These are phyloP conservation scores for Zasmidium angulare DNA, from an alignment of 2,329 filamentous ascomycete species.

Conservation along the genomic window DNA sequence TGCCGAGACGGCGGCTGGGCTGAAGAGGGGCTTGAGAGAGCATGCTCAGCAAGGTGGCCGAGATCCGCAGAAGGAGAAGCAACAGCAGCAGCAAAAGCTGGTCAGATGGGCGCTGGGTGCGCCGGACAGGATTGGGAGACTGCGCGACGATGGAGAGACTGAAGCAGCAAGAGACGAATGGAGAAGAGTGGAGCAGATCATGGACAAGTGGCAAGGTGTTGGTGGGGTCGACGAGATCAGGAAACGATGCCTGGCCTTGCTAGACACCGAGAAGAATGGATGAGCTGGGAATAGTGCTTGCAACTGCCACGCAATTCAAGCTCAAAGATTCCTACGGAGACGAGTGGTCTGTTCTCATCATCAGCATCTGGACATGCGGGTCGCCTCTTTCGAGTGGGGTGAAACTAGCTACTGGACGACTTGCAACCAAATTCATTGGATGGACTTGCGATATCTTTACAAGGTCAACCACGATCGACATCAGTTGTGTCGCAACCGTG, in stretches of 20 bases:
- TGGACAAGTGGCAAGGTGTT: slow-evolving; percentile 47
- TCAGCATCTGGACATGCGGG: too few relatives aligned
- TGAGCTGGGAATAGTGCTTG: too few relatives aligned
- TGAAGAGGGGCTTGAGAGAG: slow-evolving; percentile 41
- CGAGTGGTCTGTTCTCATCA: too few relatives aligned
- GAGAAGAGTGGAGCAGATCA: slow-evolving; percentile 40
- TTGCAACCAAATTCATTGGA: too few relatives aligned
- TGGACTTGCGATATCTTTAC: too few relatives aligned
- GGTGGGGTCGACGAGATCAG: slow-evolving; percentile 43
- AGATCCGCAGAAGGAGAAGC: slow-evolving; percentile 34
- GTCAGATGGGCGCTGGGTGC: slow-evolving; percentile 63
- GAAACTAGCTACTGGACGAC: too few relatives aligned
- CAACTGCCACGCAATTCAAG: too few relatives aligned
- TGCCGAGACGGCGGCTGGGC: slow-evolving; percentile 56
- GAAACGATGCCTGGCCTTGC: slow-evolving; percentile 35
- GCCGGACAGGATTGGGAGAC: slow-evolving; percentile 57
- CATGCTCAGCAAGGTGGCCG: slow-evolving; percentile 24
- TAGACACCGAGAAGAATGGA: slow-evolving; percentile 7
- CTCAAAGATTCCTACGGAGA: too few relatives aligned
- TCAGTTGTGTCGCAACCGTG: too few relatives aligned
- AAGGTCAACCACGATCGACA: too few relatives aligned
- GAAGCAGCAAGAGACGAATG: slow-evolving; percentile 60
- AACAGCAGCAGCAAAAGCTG: slow-evolving; percentile 53
- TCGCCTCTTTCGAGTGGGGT: too few relatives aligned
- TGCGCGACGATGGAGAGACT: slow-evolving; percentile 60